Percentiles rank a stretch among this genome's conserved stretches.
These are phyloP conservation scores for Gynochthodes officinalis DNA, from an alignment of 257 asterid species.

Conservation along the genomic window DNA sequence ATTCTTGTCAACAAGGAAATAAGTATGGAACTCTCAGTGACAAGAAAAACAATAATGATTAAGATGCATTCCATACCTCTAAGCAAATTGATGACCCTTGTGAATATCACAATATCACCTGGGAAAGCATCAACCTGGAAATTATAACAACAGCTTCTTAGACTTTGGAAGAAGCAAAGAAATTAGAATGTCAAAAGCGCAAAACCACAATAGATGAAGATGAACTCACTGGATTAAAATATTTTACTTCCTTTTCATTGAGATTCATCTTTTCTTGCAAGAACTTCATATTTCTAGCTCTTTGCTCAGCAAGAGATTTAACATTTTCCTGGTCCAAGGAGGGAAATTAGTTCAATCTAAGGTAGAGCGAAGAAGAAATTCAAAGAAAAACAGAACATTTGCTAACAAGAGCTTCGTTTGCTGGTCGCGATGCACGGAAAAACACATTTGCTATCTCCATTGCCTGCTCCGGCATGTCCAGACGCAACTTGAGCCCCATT, in stretches of 20 bases:
- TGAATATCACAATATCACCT: constrained; percentile 90
- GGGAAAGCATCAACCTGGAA: constrained; percentile 97
- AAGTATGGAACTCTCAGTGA: constrained; percentile 16
- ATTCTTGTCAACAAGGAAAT: constrained; percentile 27
- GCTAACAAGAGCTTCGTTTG: constrained; percentile 82
- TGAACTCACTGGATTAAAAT: constrained; percentile 89
- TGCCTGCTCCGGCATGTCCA: constrained; percentile 93
- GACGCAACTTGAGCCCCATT: constrained; percentile 92
- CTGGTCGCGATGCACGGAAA: constrained; percentile 85
- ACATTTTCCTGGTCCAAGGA: constrained; percentile 58
- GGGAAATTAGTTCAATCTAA: constrained; percentile 24
- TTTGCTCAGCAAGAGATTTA: constrained; percentile 74
- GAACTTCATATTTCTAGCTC: constrained; percentile 63
- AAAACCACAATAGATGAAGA: constrained; percentile 16
- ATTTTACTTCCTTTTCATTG: constrained; percentile 74
- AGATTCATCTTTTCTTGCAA: constrained; percentile 88
- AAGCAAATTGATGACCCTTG: constrained; percentile 91
- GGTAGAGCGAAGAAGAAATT: constrained; percentile 1
- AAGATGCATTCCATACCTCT: constrained; percentile 55
- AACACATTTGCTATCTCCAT: constrained; percentile 83
- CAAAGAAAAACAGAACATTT: constrained; percentile 8
- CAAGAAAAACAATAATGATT: constrained; percentile 20
- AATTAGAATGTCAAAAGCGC: constrained; percentile 4
- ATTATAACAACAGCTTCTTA: constrained; percentile 19
- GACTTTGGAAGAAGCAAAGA: constrained; percentile 4